Evolutionary conservation across 257 asterid species (phyloP).

Genomic region (Fraxinus pennsylvanica): DNA sequence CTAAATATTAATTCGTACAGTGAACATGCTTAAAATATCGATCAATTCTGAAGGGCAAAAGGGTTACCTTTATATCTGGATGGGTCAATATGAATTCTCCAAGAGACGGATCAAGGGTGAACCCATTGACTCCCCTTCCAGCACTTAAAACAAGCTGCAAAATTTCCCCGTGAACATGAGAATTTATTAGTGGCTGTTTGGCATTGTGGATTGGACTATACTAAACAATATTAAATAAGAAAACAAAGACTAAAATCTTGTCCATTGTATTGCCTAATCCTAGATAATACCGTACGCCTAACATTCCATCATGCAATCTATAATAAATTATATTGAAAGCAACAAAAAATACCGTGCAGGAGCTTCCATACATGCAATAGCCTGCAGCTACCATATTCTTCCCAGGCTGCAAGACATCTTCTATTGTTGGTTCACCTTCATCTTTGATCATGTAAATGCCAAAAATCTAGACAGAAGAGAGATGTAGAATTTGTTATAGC

Average conservation of each 20-base stretch:
- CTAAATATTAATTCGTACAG: not conserved
- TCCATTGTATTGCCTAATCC: not conserved
- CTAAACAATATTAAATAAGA: not conserved
- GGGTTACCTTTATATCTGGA: slow-evolving; percentile 78
- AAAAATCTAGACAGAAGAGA: slow-evolving; percentile 60
- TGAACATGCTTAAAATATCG: not conserved
- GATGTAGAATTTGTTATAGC: not conserved
- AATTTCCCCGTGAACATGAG: slow-evolving; percentile 5
- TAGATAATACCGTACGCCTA: not conserved
- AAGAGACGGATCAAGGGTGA: slow-evolving; percentile 95
- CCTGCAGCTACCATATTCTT: slow-evolving; percentile 93
- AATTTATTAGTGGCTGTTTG: not conserved
- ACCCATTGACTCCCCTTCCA: slow-evolving; percentile 89
- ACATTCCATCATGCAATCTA: slow-evolving; percentile 1
- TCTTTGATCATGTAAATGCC: slow-evolving; percentile 75
- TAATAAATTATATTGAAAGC: not conserved
- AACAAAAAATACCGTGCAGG: slow-evolving; percentile 71
- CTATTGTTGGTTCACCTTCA: slow-evolving; percentile 61
- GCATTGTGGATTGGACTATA: not conserved
- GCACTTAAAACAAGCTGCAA: slow-evolving; percentile 79
- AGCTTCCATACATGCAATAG: slow-evolving; percentile 97
- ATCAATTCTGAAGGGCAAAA: slow-evolving; percentile 6
- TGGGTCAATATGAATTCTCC: slow-evolving; percentile 97
- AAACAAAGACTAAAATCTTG: not conserved
- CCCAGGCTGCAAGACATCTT: slow-evolving; percentile 93